These are phyloP conservation scores for Isoetes engelmannii DNA, from an alignment of 83 land plant genomes.

Conservation along the genomic window DNA sequence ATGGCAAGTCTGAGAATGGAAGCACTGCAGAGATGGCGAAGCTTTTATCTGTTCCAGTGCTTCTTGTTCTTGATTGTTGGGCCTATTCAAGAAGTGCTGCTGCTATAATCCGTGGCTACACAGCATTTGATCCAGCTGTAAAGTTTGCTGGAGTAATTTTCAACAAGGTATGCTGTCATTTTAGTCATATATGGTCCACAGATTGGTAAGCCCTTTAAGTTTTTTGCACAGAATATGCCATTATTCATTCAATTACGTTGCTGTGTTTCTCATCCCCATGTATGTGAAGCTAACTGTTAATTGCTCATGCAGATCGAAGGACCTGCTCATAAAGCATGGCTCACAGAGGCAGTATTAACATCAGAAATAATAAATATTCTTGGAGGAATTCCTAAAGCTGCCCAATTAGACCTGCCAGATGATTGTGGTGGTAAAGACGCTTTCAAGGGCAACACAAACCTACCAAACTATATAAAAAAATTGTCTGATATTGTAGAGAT, in stretches of 20 bases:
- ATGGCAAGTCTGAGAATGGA: constrained; percentile 23
- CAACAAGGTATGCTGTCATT: constrained; percentile 13
- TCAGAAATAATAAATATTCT: constrained; percentile 5
- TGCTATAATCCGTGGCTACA: constrained; percentile 23
- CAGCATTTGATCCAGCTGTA: constrained; percentile 16
- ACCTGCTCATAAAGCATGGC: constrained; percentile 17
- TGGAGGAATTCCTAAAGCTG: constrained; percentile 15
- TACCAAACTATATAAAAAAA: constrained; percentile 4
- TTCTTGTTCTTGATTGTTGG: constrained; percentile 19
- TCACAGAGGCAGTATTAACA: constrained; percentile 15
- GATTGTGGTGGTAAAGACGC: neutral
- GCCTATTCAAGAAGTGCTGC: constrained; percentile 19
- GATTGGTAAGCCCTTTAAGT: too few relatives aligned
- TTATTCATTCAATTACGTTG: neutral
- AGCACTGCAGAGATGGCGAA: constrained; percentile 28
- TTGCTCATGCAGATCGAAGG: constrained; percentile 6
- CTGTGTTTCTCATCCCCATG: neutral
- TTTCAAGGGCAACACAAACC: constrained; percentile 1
- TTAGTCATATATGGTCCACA: too few relatives aligned
- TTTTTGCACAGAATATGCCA: too few relatives aligned
- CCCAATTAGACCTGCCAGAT: constrained; percentile 10
- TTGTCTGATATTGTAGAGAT: constrained; percentile 21
- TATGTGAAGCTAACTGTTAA: too few relatives aligned
- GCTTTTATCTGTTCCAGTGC: constrained; percentile 17
- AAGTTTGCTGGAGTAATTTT: constrained; percentile 21